phyloP scores from a whole-genome alignment of 2,329 filamentous ascomycete genomes.

The Coniochaeta sp. region DNA sequence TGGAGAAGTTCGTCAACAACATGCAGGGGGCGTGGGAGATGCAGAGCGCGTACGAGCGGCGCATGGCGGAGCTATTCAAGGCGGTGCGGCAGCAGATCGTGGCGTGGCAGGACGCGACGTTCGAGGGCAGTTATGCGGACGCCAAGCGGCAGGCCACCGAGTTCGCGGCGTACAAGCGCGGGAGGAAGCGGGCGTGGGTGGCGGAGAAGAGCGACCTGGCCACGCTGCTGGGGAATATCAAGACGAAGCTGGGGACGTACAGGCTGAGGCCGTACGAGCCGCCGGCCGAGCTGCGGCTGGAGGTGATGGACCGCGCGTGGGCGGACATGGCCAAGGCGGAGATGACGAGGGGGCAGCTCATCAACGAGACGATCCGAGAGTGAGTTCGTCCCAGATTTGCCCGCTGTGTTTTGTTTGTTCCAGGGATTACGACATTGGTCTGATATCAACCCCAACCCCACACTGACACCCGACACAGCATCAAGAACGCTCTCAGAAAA shows the following conservation, averaged over 20 bases:
- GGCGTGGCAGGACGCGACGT: slow-evolving; percentile 70
- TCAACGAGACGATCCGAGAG: slow-evolving; percentile 98
- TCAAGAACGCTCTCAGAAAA: slow-evolving; percentile 89
- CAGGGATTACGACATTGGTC: slow-evolving; percentile 2
- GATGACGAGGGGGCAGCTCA: slow-evolving; percentile 81
- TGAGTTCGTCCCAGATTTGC: slow-evolving; percentile 30
- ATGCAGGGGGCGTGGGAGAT: slow-evolving; percentile 99
- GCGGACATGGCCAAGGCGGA: slow-evolving; percentile 71
- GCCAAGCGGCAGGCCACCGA: slow-evolving; percentile 79
- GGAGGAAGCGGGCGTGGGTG: slow-evolving; percentile 89
- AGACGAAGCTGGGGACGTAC: slow-evolving; percentile 96
- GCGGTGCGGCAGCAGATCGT: slow-evolving; percentile 67
- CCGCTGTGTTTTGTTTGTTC: slow-evolving; percentile 1
- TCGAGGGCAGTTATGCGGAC: slow-evolving; percentile 87
- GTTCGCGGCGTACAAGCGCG: slow-evolving; percentile 85
- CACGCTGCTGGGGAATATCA: slow-evolving; percentile 92
- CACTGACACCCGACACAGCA: slow-evolving; percentile 41
- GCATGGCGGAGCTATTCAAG: slow-evolving; percentile 76
- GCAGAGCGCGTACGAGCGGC: slow-evolving; percentile 90
- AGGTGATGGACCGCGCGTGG: slow-evolving; percentile 81
- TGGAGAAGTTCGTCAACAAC: slow-evolving; percentile 97
- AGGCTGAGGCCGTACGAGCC: slow-evolving; percentile 86
- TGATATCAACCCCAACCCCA: no score
- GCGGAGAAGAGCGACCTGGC: slow-evolving; percentile 95
- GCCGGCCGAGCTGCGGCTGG: slow-evolving; percentile 72